Base-by-base conservation (phyloP, 768 basidiomycete genomes). In the Mycena metata region DNA sequence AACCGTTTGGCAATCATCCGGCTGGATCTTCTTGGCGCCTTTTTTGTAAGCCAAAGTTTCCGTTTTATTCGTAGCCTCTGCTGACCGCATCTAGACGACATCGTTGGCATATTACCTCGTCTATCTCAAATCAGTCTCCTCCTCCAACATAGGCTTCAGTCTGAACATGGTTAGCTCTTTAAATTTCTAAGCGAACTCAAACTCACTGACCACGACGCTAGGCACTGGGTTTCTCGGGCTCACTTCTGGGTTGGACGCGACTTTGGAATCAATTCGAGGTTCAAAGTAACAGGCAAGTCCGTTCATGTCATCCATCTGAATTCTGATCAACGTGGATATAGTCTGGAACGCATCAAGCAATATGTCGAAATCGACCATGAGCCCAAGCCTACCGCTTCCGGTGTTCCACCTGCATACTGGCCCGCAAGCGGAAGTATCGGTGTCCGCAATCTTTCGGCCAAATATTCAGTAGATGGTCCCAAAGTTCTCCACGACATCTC, bases 391-490 rank as follows among this genome's bases (percentile, higher is more conserved):
- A 73, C 74, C 0, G 52, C 67, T 4, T 60, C 67, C 1, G 82
- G 81, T 24, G 74, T 75, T 33, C 86, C 86, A 3, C 84, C 86
- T 6, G 85, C 86, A 0, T 82, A 84, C 45, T 87, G 86, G 86
- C 85, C 86, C 0, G 77, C 85, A 2, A 82, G 82, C 2, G 86
- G 86, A 16, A 73, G 76, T 21, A 76, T 86, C 46, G 71, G 76
- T 19, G 80, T 85, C 17, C 79, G 86, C 26, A 82, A 82, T 26
- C 73, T 86, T 1, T 79, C 76, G 5, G 84, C 85, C 17, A 72
- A 73, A n/a, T 85, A 85, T 66, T 80, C 82, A 19, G 41, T 45
- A 15, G 69, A 71, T 8, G 69, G 69, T 5, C 58, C 58, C 3
- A 50, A 57, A 23, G 69, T 70, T 5, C 54, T 70, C 5, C 55